Conservation (phyloP, 345 rosid genomes). For the Mallotus nudiflorus region DNA sequence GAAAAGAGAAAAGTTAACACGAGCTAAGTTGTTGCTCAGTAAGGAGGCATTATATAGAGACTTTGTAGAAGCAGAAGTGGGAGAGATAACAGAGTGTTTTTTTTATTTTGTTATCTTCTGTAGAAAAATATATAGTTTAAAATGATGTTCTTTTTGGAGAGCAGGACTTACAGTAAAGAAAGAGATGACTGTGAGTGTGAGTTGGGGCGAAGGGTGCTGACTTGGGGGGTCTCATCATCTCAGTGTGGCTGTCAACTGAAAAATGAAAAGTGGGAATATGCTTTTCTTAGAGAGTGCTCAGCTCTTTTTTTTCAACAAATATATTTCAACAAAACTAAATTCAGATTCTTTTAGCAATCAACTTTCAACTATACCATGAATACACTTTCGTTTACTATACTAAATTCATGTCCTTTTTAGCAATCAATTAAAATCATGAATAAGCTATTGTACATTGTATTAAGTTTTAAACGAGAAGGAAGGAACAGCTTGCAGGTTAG, state of each 20-base stretch:
- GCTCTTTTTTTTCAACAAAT: no score
- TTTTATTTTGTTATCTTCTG: background rate
- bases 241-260: slow-evolving; percentile 22
- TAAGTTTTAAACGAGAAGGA: no score
- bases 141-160: background rate
- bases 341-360: no score
- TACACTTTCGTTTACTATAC: no score
- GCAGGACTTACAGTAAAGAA: slow-evolving; percentile 14
- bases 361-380: no score
- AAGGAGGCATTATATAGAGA: slow-evolving; percentile 36
- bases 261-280: slow-evolving; percentile 34
- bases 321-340: no score
- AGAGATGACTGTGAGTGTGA: slow-evolving; percentile 16
- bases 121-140: background rate
- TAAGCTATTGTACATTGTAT: no score
- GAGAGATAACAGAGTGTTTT: background rate
- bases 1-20: background rate
- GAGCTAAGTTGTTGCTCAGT: slow-evolving; percentile 12
- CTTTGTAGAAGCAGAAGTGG: background rate
- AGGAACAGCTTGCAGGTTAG: no score
- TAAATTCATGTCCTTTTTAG: no score
- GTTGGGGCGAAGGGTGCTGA: slow-evolving; percentile 23
- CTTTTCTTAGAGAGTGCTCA: background rate
- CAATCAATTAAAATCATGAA: no score
- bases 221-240: background rate